A percentile compares a stretch with the other conserved stretches of the same genome.
Evolutionary conservation across 345 rosid genomes (phyloP).

Genomic region (Fremontodendron californicum): DNA sequence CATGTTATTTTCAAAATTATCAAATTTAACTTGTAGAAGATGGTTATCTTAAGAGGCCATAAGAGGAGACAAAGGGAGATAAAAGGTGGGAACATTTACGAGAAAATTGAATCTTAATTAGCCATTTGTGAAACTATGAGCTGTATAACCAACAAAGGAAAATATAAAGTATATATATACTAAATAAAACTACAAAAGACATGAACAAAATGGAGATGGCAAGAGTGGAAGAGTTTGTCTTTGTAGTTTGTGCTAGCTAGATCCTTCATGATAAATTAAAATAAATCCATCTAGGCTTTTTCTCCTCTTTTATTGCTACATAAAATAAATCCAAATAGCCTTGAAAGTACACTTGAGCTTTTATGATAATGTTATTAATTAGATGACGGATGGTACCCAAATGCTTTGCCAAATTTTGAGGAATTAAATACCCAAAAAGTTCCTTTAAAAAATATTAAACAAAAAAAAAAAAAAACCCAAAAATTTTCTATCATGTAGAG

Average conservation of each 20-base stretch:
- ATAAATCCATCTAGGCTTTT: background rate
- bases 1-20: background rate
- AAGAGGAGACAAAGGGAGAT: constrained; percentile 7
- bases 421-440: background rate
- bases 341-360: background rate
- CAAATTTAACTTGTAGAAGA: background rate
- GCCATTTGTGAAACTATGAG: constrained; percentile 21
- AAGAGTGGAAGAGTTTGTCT: background rate
- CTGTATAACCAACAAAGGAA: constrained; percentile 18
- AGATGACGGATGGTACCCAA: background rate
- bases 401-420: background rate
- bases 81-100: constrained; percentile 22
- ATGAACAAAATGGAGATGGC: background rate
- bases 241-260: background rate
- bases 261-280: background rate
- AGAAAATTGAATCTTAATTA: constrained; percentile 16
- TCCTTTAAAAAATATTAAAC: no score
- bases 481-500: background rate
- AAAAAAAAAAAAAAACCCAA: no score
- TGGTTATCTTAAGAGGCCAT: background rate
- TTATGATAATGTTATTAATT: background rate
- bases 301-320: background rate
- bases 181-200: background rate
- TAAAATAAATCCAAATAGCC: background rate
- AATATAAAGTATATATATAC: background rate